phyloP scores from a whole-genome alignment of 2,329 filamentous ascomycete species.

The Didymella arachidicola region DNA sequence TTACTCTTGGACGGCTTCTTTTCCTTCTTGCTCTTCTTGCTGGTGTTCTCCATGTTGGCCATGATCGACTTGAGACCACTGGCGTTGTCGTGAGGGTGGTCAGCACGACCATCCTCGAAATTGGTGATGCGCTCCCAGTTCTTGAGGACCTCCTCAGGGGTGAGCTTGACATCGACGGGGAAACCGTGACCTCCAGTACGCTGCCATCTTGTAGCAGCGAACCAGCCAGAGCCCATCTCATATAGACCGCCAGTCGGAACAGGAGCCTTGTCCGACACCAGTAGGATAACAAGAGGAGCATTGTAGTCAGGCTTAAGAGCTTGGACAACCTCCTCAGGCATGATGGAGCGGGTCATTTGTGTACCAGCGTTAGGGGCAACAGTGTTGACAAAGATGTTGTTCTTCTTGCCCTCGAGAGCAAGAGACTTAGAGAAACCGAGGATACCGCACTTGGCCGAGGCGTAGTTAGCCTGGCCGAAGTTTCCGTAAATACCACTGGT shows the following conservation, averaged over 20 bases:
- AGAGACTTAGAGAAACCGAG: conserved; percentile 94
- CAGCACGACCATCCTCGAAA: conserved; percentile 87
- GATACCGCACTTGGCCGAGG: conserved; percentile 76
- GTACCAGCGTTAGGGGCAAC: conserved; percentile 98
- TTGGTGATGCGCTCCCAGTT: conserved; percentile 72
- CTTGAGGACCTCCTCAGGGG: conserved; percentile 81
- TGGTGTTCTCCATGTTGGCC: conserved; percentile 85
- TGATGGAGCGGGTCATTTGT: conserved; percentile 89
- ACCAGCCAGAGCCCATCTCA: conserved; percentile 95
- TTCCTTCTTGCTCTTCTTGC: conserved; percentile 51
- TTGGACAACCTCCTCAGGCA: conserved; percentile 97
- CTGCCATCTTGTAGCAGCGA: conserved; percentile 92
- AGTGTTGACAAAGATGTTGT: conserved; percentile 98
- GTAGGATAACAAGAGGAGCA: conserved; percentile 86
- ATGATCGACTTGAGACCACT: conserved; percentile 81
- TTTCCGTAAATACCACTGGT: conserved; percentile 99
- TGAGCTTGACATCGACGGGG: conserved; percentile 79
- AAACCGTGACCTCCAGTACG: conserved; percentile 88
- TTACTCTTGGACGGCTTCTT: conserved; percentile 62
- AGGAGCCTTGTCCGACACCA: conserved; percentile 87
- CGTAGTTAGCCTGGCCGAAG: conserved; percentile 98
- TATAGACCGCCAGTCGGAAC: conserved; percentile 87
- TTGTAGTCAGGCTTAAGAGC: conserved; percentile 99
- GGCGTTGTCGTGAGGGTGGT: conserved; percentile 81
- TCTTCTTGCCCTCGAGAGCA: conserved; percentile 90